These are phyloP conservation scores for Rhododendron molle DNA, from an alignment of 148 eudicot species.

Conservation along the genomic window DNA sequence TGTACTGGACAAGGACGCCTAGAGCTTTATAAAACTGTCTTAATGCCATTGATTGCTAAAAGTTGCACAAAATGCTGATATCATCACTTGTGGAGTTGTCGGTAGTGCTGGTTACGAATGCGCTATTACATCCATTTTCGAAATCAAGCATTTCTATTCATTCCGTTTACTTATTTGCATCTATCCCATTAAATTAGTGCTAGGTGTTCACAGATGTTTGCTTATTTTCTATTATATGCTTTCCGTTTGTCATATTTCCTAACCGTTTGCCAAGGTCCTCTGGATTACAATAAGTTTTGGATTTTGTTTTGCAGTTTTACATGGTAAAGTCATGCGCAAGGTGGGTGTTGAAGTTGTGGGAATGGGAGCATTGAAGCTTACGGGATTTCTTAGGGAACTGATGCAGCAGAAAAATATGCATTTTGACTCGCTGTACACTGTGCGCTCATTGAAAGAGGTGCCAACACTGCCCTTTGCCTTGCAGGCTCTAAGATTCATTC, in stretches of 20 bases:
- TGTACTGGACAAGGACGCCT: neutral
- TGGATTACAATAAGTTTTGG: neutral
- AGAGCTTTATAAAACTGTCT: neutral
- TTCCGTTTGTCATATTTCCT: neutral
- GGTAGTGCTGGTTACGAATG: neutral
- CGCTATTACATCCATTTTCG: neutral
- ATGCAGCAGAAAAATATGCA: slow-evolving; percentile 69
- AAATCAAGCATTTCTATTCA: neutral
- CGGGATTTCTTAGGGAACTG: slow-evolving; percentile 73
- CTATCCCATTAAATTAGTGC: neutral
- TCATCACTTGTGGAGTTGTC: neutral
- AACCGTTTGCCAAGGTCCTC: slow-evolving; percentile 7
- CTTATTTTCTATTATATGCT: neutral
- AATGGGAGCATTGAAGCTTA: slow-evolving; percentile 82
- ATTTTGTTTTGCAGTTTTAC: slow-evolving; percentile 49
- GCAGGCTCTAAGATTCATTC: neutral
- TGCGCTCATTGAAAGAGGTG: slow-evolving; percentile 90
- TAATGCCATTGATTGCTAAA: neutral
- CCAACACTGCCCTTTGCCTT: neutral
- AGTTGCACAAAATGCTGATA: neutral
- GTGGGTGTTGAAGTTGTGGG: slow-evolving; percentile 88
- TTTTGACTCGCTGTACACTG: slow-evolving; percentile 76
- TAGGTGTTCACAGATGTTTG: neutral
- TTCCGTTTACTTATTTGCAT: neutral
- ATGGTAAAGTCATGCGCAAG: slow-evolving; percentile 80